Conservation (phyloP, 257 asterid genomes). For the Solanum appendiculatum region DNA sequence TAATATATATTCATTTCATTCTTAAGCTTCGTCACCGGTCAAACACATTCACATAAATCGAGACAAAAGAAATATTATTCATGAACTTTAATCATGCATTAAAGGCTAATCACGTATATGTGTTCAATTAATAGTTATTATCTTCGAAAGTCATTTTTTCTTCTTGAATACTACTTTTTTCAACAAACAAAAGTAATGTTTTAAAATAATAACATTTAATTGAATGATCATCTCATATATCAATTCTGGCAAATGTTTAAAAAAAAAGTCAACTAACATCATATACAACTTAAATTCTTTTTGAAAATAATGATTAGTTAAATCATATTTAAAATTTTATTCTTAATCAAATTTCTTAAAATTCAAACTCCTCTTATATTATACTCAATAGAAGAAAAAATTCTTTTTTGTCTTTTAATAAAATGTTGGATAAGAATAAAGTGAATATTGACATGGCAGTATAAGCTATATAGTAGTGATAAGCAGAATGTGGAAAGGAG, state of each 20-base stretch:
- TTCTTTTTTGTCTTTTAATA: not conserved
- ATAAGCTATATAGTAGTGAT: not conserved
- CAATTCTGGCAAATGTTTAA: accelerated
- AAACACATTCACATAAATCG: not conserved
- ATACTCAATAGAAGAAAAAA: not conserved
- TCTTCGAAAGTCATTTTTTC: not conserved
- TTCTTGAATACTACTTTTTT: not conserved
- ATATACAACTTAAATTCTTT: not conserved
- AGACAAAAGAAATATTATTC: not conserved
- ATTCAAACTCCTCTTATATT: not conserved
- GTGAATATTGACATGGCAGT: not conserved
- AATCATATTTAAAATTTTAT: not conserved
- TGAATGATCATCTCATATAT: not conserved
- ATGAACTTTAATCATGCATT: not conserved
- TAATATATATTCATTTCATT: not conserved
- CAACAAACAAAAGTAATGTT: not conserved
- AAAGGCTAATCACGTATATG: no score
- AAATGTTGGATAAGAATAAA: not conserved
- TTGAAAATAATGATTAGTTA: not conserved
- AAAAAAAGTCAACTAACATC: not conserved
- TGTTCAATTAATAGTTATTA: no score
- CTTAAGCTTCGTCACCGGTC: not conserved
- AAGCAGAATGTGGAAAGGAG: not conserved
- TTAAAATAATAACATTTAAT: not conserved
- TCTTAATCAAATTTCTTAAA: not conserved